phyloP scores from a whole-genome alignment of 148 eudicot genomes.

The Rhododendron ferrugineum region DNA sequence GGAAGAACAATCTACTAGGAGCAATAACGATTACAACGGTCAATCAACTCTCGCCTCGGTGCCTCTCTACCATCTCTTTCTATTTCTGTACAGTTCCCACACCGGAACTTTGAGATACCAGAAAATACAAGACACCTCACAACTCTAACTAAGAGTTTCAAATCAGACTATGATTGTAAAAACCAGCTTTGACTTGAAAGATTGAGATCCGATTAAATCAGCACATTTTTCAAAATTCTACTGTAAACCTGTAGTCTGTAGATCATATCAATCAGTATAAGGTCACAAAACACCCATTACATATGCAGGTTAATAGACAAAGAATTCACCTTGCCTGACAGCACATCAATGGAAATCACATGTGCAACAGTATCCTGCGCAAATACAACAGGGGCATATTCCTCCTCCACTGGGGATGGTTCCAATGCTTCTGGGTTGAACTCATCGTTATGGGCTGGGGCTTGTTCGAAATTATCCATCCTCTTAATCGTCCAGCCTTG shows the following conservation, averaged over 20 bases:
- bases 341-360: slow-evolving; percentile 75
- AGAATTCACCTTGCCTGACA: slow-evolving; percentile 74
- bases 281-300: not conserved
- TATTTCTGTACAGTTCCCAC: not conserved
- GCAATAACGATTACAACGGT: not conserved
- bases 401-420: slow-evolving; percentile 71
- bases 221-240: not conserved
- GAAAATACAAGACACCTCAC: not conserved
- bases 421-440: slow-evolving; percentile 53
- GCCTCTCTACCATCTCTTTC: not conserved
- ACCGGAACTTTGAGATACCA: not conserved
- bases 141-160: not conserved
- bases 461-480: slow-evolving; percentile 63
- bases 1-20: not conserved
- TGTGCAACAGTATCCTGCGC: slow-evolving; percentile 88
- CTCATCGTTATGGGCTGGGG: slow-evolving; percentile 63
- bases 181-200: slow-evolving; percentile 1
- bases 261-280: not conserved
- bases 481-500: slow-evolving; percentile 88
- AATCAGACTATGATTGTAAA: not conserved
- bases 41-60: not conserved
- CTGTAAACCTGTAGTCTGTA: not conserved
- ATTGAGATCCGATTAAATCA: not conserved
- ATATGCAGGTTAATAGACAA: not conserved
- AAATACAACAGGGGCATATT: slow-evolving; percentile 96